A percentile compares a stretch with the other conserved stretches of the same genome.
Evolutionary conservation across 345 rosid genomes (phyloP).

Genomic region (Gossypium bickii): DNA sequence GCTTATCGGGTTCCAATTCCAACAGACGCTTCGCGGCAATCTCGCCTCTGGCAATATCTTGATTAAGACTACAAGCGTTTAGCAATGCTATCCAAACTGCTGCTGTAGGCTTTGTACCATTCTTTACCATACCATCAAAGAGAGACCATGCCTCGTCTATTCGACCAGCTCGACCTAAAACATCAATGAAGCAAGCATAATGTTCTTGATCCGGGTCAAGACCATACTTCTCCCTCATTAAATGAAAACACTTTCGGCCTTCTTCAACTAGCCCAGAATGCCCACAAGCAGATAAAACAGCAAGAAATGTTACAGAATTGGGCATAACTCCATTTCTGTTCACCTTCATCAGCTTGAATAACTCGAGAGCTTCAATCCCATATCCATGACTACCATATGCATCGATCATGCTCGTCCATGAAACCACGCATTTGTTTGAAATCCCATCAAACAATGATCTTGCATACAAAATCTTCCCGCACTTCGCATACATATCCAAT

Average conservation of each 20-base stretch:
- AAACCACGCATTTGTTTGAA: slow-evolving; percentile 43
- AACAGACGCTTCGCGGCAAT: slow-evolving; percentile 51
- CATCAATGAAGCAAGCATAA: slow-evolving; percentile 59
- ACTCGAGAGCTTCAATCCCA: slow-evolving; percentile 54
- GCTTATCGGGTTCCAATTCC: slow-evolving; percentile 43
- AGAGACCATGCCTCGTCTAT: slow-evolving; percentile 57
- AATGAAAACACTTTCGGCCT: slow-evolving; percentile 43
- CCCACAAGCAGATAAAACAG: slow-evolving; percentile 74
- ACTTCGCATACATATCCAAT: slow-evolving; percentile 74
- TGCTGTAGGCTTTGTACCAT: slow-evolving; percentile 28
- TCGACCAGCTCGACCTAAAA: slow-evolving; percentile 58
- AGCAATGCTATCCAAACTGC: slow-evolving; percentile 51
- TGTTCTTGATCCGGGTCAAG: slow-evolving; percentile 49
- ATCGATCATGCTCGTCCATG: slow-evolving; percentile 81
- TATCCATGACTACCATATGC: slow-evolving; percentile 65
- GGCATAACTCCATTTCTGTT: slow-evolving; percentile 36
- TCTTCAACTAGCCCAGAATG: slow-evolving; percentile 68
- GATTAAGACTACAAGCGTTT: slow-evolving; percentile 54
- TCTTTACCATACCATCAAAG: slow-evolving; percentile 35
- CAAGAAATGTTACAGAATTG: slow-evolving; percentile 72
- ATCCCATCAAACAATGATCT: slow-evolving; percentile 42
- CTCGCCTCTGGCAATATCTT: slow-evolving; percentile 55
- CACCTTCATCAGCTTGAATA: slow-evolving; percentile 51
- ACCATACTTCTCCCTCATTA: slow-evolving; percentile 44
- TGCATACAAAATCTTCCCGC: slow-evolving; percentile 46